Base-by-base conservation (phyloP, 805 yeast genomes). In the Lipomyces spencermartinsiae region DNA sequence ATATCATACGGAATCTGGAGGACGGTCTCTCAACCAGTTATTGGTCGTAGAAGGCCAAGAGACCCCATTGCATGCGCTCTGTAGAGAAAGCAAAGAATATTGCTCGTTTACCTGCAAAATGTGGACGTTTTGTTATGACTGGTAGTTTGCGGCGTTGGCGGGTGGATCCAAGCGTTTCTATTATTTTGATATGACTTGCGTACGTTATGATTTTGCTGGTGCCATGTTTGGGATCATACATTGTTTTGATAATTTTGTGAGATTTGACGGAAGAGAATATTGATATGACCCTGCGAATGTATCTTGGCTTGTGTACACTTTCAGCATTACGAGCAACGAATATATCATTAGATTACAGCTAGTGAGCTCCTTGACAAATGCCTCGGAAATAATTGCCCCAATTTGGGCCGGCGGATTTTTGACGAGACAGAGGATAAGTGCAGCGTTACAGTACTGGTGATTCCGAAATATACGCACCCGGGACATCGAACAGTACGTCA, bases 1-100 rank as follows among this genome's bases (percentile, higher is more conserved):
- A 76, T 57, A 73, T 75, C 12, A 76, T 76, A 16, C 64, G 78
- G 14, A 73, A 75, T 58, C 61, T 76, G 68, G 79, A 76, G 62
- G 76, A 76, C 58, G 78, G 79, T 7, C 58, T 69, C 12, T 70
- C 70, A n/a, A 43, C 63, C 9, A 62, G 61, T 4, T 62, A 66
- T 33, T 71, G 73, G 73, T 29, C 55, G 56, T 62, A 25, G 29
- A 25, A 25, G 29, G 29, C 29, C 29, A 25, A 25, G 29, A 25
- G 29, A 25, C 3, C 3, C 29, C 29, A 25, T 25, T 25, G 29
- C 29, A 25, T 25, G 29, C 3, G 29, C 29, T 43, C 16, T 12
- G 14, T 4, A 37, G 39, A 35, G 10, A 35, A 35, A 14, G 39
- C 39, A 2, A 35, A 9, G 37, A 35, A 35, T 12, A 12, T 12